phyloP scores from a whole-genome alignment of 2,329 filamentous ascomycete genomes.

The Graphilbum ipis-grandicollis region DNA sequence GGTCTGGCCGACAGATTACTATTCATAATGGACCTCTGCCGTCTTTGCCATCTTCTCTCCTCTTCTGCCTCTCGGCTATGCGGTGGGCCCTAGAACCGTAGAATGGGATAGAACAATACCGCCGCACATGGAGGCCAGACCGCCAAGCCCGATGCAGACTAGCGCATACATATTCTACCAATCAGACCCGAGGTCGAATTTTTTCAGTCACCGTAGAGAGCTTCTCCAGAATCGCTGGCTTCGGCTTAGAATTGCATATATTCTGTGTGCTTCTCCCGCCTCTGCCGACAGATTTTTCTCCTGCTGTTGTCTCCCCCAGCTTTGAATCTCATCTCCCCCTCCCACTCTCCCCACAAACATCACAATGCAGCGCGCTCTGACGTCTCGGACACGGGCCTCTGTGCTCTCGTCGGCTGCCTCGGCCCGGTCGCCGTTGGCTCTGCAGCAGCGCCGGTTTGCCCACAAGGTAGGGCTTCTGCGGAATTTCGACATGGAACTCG shows the following conservation, averaged over 20 bases:
- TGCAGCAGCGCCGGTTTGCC: conserved; percentile 82
- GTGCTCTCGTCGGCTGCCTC: conserved; percentile 51
- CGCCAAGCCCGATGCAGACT: conserved; percentile 1
- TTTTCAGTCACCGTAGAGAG: conserved; percentile 6
- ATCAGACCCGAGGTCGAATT: conserved; percentile 5
- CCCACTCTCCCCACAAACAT: too few relatives aligned
- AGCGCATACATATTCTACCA: conserved; percentile 1
- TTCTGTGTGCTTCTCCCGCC: neutral
- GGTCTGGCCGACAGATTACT: neutral
- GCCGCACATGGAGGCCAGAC: neutral
- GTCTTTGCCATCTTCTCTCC: too few relatives aligned
- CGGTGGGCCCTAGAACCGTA: conserved; percentile 2
- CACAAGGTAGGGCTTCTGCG: conserved; percentile 59
- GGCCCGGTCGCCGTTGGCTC: conserved; percentile 43
- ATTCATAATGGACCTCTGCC: too few relatives aligned
- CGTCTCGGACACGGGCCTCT: conserved; percentile 63
- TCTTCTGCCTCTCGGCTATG: neutral
- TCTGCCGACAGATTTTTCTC: neutral
- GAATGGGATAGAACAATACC: conserved; percentile 9
- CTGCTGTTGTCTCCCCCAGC: too few relatives aligned
- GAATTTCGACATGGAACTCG: too few relatives aligned
- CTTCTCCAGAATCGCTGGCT: conserved; percentile 2
- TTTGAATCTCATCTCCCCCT: neutral
- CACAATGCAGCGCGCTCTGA: conserved; percentile 91
- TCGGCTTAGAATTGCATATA: conserved; percentile 1